Conservation (phyloP, 2,329 filamentous ascomycete species). For the Aspergillus sp. region DNA sequence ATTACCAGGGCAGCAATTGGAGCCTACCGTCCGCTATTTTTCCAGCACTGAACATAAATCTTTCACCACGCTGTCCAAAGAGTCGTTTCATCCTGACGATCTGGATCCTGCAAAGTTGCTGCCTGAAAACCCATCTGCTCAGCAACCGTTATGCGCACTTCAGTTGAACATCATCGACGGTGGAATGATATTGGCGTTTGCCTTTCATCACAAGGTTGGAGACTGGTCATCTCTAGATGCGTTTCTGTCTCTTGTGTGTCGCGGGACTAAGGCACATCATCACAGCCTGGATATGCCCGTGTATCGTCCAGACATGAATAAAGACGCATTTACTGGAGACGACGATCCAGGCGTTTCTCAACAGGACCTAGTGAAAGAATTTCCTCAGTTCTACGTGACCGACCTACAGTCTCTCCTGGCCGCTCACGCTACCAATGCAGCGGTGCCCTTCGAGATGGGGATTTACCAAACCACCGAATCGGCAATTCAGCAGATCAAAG, state of each 20-base stretch:
- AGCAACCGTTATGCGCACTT: constrained; percentile 12
- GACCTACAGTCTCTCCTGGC: constrained; percentile 4
- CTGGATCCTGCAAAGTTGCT: constrained; percentile 8
- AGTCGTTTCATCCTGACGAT: constrained; percentile 9
- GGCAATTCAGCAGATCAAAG: constrained; percentile 11
- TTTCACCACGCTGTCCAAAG: constrained; percentile 5
- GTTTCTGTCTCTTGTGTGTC: constrained; percentile 16
- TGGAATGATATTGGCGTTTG: constrained; percentile 14
- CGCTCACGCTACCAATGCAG: too few relatives aligned
- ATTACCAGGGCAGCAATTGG: constrained; percentile 2
- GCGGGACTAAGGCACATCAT: constrained; percentile 13
- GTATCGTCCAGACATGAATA: constrained; percentile 14
- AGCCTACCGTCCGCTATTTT: constrained; percentile 7
- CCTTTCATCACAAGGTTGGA: constrained; percentile 15
- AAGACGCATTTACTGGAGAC: constrained; percentile 11
- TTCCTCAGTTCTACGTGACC: constrained; percentile 10
- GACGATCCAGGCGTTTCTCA: not conserved
- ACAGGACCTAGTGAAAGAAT: constrained; percentile 6
- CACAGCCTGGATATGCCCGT: constrained; percentile 9
- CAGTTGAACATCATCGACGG: constrained; percentile 17
- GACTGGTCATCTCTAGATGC: constrained; percentile 19
- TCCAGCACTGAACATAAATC: constrained; percentile 7
- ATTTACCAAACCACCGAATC: constrained; percentile 13
- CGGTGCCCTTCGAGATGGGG: not conserved
- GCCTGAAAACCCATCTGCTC: constrained; percentile 3